Percentiles rank a stretch among this genome's conserved stretches.
Conservation (phyloP, 2,329 filamentous ascomycete species). For the Microsporum canis region DNA sequence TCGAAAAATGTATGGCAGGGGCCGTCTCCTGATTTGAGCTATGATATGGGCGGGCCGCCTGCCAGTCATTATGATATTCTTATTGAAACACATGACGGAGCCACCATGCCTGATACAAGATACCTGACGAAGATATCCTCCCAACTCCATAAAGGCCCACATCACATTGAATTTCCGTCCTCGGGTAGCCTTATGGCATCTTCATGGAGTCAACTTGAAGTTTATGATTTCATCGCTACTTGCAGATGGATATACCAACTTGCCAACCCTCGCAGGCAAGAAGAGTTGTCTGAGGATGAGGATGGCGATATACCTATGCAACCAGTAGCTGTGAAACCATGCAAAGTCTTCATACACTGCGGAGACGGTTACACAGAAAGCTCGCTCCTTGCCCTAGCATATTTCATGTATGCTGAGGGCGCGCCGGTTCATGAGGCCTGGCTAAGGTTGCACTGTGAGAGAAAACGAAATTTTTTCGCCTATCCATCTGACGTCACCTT, state of each 20-base stretch:
- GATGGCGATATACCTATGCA: slow-evolving; percentile 49
- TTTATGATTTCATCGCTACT: slow-evolving; percentile 72
- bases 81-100: slow-evolving; percentile 80
- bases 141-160: slow-evolving; percentile 39
- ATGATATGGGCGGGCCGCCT: slow-evolving; percentile 36
- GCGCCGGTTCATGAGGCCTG: slow-evolving; percentile 72
- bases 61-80: slow-evolving; percentile 61
- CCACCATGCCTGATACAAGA: slow-evolving; percentile 59
- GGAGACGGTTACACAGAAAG: slow-evolving; percentile 94
- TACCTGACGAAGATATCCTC: slow-evolving; percentile 54
- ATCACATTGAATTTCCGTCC: slow-evolving; percentile 72
- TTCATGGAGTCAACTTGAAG: slow-evolving; percentile 69
- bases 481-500: slow-evolving; percentile 83
- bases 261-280: slow-evolving; percentile 48
- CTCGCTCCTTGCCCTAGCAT: slow-evolving; percentile 76
- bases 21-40: slow-evolving; percentile 53
- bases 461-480: slow-evolving; percentile 86
- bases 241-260: slow-evolving; percentile 85
- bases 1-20: slow-evolving; percentile 83
- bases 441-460: slow-evolving; percentile 69
- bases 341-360: slow-evolving; percentile 81
- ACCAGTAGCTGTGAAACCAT: slow-evolving; percentile 29
- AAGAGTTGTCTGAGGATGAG: slow-evolving; percentile 31
- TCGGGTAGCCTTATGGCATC: slow-evolving; percentile 86
- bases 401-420: slow-evolving; percentile 85